These are phyloP conservation scores for Penicillium herquei DNA, from an alignment of 495 filamentous ascomycete genomes.

Conservation along the genomic window DNA sequence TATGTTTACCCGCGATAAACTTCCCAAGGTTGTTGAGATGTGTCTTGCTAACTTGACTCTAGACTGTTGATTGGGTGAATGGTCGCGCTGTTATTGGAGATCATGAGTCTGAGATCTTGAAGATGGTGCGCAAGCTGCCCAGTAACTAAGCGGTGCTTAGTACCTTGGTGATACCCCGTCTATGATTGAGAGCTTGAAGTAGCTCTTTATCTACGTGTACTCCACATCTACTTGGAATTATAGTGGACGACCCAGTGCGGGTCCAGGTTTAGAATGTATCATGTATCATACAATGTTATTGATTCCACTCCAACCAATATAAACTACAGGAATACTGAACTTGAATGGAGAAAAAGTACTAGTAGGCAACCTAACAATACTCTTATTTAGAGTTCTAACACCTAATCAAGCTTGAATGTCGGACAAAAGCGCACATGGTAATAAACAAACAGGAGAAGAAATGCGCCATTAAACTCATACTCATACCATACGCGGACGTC, in stretches of 20 bases:
- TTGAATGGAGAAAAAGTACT: background rate
- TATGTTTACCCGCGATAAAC: slow-evolving; percentile 39
- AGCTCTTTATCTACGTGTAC: background rate
- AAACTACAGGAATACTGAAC: background rate
- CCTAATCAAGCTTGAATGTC: background rate
- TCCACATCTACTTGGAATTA: too few relatives aligned
- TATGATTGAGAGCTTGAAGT: background rate
- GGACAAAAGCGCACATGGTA: background rate
- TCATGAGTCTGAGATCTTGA: slow-evolving; percentile 79
- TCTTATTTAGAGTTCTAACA: background rate
- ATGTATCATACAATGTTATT: background rate
- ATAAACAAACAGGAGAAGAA: slow-evolving; percentile 11
- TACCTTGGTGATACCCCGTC: background rate
- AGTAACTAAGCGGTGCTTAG: slow-evolving; percentile 15
- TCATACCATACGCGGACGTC: slow-evolving; percentile 18
- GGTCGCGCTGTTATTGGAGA: slow-evolving; percentile 75
- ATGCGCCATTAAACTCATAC: slow-evolving; percentile 37
- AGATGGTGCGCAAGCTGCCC: slow-evolving; percentile 60
- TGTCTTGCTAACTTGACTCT: slow-evolving; percentile 12
- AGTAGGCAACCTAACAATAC: background rate
- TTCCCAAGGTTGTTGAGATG: slow-evolving; percentile 1
- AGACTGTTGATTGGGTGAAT: slow-evolving; percentile 93
- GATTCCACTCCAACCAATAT: background rate
- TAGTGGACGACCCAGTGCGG: too few relatives aligned
- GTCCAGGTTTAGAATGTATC: background rate